phyloP scores from a whole-genome alignment of 2,329 filamentous ascomycete species.

The Neonectria hederae region DNA sequence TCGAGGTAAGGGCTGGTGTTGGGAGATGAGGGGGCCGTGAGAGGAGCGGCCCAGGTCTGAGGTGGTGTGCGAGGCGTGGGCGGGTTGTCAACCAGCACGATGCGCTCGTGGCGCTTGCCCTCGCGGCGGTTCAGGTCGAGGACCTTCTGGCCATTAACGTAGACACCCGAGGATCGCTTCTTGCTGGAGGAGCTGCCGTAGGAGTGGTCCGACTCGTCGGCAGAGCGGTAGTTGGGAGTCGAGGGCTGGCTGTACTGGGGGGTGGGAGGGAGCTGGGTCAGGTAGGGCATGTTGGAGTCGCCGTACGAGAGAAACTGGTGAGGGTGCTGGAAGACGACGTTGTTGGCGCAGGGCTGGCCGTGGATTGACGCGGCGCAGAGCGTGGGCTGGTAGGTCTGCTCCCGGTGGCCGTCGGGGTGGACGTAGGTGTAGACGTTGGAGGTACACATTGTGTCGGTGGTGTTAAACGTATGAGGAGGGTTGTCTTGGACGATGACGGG shows the following conservation, averaged over 20 bases:
- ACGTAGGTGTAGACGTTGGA: conserved; percentile 58
- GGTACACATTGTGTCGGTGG: conserved; percentile 59
- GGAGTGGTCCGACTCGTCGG: conserved; percentile 51
- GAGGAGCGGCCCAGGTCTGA: conserved; percentile 51
- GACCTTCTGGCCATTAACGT: conserved; percentile 50
- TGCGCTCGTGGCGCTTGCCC: conserved; percentile 51
- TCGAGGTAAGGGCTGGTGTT: conserved; percentile 41
- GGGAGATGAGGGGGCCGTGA: conserved; percentile 54
- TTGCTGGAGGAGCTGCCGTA: conserved; percentile 45
- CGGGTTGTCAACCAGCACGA: conserved; percentile 56
- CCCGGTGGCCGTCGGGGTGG: conserved; percentile 55
- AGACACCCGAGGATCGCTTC: conserved; percentile 48
- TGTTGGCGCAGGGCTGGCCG: conserved; percentile 54
- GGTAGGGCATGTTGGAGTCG: conserved; percentile 41
- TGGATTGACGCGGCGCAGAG: conserved; percentile 53
- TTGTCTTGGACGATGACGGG: conserved; percentile 38
- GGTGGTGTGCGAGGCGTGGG: conserved; percentile 58
- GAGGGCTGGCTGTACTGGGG: conserved; percentile 48
- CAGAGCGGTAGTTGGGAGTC: conserved; percentile 49
- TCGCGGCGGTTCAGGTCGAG: conserved; percentile 47
- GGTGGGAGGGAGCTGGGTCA: conserved; percentile 52
- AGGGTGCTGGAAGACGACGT: conserved; percentile 54
- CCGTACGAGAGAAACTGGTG: conserved; percentile 48
- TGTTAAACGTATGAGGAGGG: conserved; percentile 28
- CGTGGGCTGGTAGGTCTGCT: conserved; percentile 47